Evolutionary conservation across 73 alveolate species (phyloP), one percentile per base, ranked within the genome.

Genomic region (Halteria grandinella): DNA sequence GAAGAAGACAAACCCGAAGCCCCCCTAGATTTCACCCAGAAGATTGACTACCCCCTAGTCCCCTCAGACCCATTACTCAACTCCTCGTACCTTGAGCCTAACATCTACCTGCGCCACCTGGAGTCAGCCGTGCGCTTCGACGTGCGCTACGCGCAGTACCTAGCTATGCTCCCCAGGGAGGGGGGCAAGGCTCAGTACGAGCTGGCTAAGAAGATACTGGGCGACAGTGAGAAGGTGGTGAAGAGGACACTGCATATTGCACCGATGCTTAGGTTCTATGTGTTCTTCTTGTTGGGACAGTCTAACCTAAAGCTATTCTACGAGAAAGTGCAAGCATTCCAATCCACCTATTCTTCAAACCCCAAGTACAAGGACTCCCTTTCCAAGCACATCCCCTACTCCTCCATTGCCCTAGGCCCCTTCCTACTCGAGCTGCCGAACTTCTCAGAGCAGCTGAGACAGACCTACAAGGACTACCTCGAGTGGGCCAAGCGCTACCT

Each of bases 1-100:
- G 85, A 73, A 48, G 88, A 77, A 43, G 88, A 77, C 10, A 49
- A 77, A 77, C 45, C 51, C 43, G 88, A 77, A 27, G 62, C 47
- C 12, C 44, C 79, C 0, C 73, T 79, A 3, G 75, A 63, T 44
- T 79, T 79, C 47, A 25, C 37, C 15, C n/a, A 63, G 3, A 39
- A 39, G 2, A 27, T 79, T 0, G 49, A 34, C 20, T 66, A 79
- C 37, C 69, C 47, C 29, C 57, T 79, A n/a, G 71, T 66, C 20
- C n/a, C 15, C 4, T 55, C 66, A 10, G 76, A 49, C 21, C 23
- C 17, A 0, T 5, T 18, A 12, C 23, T 37, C 18, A 70, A 79
- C 39, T 31, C 48, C 24, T 39, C 72, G 4, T 23, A 44, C 1
- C 14, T 25, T 34, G 77, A 79, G 32, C 71, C 60, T 15, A 80